Percentiles rank a stretch among this genome's conserved stretches.
These are phyloP conservation scores for Sporothrix luriei DNA, from an alignment of 2,329 filamentous ascomycete genomes.

Conservation along the genomic window DNA sequence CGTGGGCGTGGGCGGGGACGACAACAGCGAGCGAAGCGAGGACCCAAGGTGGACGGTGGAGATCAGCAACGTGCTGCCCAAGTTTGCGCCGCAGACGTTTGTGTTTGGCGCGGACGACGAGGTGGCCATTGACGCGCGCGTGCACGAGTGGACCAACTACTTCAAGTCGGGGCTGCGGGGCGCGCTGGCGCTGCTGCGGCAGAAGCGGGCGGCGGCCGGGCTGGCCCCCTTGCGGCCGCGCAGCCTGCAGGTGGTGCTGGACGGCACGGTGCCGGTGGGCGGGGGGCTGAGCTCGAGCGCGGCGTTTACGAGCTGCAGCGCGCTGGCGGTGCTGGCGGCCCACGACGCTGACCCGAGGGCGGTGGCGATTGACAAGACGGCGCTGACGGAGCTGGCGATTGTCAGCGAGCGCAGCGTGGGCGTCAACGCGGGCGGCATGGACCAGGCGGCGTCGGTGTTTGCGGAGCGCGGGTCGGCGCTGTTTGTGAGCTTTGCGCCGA, in stretches of 20 bases:
- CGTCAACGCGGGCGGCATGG: conserved; percentile 98
- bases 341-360: too few species aligned
- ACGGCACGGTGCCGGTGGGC: conserved; percentile 88
- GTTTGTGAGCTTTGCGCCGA: conserved; percentile 85
- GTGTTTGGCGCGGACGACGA: conserved; percentile 60
- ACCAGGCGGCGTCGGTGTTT: conserved; percentile 95
- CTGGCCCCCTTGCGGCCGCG: conserved; percentile 59
- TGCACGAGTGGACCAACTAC: conserved; percentile 97
- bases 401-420: conserved; percentile 92
- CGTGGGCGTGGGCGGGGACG: conserved; percentile 54
- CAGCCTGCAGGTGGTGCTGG: conserved; percentile 84
- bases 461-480: conserved; percentile 82
- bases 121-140: conserved; percentile 77
- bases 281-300: conserved; percentile 93
- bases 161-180: conserved; percentile 90
- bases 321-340: conserved; percentile 82
- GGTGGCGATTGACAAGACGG: conserved; percentile 94
- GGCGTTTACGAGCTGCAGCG: conserved; percentile 87
- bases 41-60: conserved; percentile 66
- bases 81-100: conserved; percentile 77
- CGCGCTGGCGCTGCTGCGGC: conserved; percentile 74
- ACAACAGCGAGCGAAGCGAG: conserved; percentile 51
- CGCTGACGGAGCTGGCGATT: conserved; percentile 88
- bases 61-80: conserved; percentile 77
- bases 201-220: conserved; percentile 57